These are phyloP conservation scores for Pulveroboletus ravenelii DNA, from an alignment of 768 basidiomycete genomes.

Conservation along the genomic window DNA sequence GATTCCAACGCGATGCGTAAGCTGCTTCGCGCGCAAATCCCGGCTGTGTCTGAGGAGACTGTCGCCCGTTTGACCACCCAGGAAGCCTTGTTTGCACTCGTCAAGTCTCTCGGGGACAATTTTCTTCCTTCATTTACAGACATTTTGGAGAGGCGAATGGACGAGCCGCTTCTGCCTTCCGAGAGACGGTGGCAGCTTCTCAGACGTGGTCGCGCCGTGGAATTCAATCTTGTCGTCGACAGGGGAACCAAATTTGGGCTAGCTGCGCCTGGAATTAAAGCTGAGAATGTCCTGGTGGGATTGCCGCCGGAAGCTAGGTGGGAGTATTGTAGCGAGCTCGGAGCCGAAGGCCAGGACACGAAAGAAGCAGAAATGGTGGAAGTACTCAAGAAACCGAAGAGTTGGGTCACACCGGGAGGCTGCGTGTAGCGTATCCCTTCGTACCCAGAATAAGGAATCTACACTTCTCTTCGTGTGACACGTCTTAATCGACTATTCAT, in stretches of 20 bases:
- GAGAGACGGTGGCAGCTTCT: conserved; percentile 50
- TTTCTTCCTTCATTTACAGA: conserved; percentile 47
- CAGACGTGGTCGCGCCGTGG: conserved; percentile 48
- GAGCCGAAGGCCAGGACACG: conserved; percentile 39
- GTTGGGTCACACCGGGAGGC: conserved; percentile 6
- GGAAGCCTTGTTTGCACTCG: conserved; percentile 42
- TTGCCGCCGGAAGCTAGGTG: conserved; percentile 63
- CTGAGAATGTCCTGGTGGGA: conserved; percentile 64
- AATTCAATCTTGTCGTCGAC: conserved; percentile 66
- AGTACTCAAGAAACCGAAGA: conserved; percentile 35
- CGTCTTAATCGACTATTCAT: neutral
- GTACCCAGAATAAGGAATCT: neutral
- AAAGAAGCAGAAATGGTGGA: conserved; percentile 49
- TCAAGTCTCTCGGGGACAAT: conserved; percentile 37
- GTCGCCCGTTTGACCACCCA: conserved; percentile 16
- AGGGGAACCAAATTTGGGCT: conserved; percentile 67
- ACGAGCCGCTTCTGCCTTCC: conserved; percentile 20
- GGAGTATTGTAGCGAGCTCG: conserved; percentile 63
- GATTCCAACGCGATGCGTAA: conserved; percentile 25
- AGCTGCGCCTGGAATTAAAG: conserved; percentile 51
- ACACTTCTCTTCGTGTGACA: too few species aligned
- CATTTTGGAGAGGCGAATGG: conserved; percentile 37
- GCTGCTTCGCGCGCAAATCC: conserved; percentile 18
- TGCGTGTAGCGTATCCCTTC: neutral
- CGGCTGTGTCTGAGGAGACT: neutral